These are phyloP conservation scores for Aspergillus neoniger DNA, from an alignment of 2,329 filamentous ascomycete species.

Conservation along the genomic window DNA sequence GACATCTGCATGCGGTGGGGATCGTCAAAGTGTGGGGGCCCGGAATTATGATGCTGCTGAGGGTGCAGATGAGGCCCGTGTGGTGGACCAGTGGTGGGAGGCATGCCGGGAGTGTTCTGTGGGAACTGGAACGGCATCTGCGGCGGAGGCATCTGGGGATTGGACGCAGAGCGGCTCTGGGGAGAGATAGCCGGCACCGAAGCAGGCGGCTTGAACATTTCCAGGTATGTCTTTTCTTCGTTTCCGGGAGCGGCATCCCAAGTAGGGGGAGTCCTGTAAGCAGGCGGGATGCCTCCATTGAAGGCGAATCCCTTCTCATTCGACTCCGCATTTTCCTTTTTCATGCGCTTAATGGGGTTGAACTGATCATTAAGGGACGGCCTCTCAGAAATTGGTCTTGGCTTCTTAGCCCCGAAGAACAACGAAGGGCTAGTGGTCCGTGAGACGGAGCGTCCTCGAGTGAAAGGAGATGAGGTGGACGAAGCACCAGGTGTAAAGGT, in stretches of 20 bases:
- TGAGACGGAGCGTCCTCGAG: slow-evolving; percentile 53
- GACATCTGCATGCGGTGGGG: slow-evolving; percentile 86
- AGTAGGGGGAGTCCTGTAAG: slow-evolving; percentile 80
- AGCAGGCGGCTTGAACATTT: slow-evolving; percentile 73
- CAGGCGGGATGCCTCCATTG: slow-evolving; percentile 80
- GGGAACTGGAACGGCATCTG: slow-evolving; percentile 83
- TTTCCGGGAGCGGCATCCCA: slow-evolving; percentile 76
- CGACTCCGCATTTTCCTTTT: slow-evolving; percentile 61
- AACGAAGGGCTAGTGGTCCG: slow-evolving; percentile 51
- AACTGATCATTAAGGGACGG: slow-evolving; percentile 58
- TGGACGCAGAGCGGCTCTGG: slow-evolving; percentile 62
- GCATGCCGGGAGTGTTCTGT: slow-evolving; percentile 68
- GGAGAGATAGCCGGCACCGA: slow-evolving; percentile 66
- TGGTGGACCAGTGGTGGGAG: slow-evolving; percentile 69
- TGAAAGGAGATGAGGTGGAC: slow-evolving; percentile 66
- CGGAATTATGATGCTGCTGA: slow-evolving; percentile 70
- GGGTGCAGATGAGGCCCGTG: slow-evolving; percentile 76
- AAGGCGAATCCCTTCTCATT: slow-evolving; percentile 65
- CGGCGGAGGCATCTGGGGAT: slow-evolving; percentile 74
- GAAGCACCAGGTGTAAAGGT: slow-evolving; percentile 71
- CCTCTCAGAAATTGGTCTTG: slow-evolving; percentile 59
- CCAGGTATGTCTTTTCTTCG: slow-evolving; percentile 73
- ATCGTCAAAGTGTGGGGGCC: slow-evolving; percentile 71
- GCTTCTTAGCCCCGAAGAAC: slow-evolving; percentile 72
- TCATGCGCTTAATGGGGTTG: slow-evolving; percentile 69